Evolutionary conservation across 2,329 filamentous ascomycete species (phyloP), one percentile per base, ranked within the genome.

Genomic region (Harringtonia aguacate): DNA sequence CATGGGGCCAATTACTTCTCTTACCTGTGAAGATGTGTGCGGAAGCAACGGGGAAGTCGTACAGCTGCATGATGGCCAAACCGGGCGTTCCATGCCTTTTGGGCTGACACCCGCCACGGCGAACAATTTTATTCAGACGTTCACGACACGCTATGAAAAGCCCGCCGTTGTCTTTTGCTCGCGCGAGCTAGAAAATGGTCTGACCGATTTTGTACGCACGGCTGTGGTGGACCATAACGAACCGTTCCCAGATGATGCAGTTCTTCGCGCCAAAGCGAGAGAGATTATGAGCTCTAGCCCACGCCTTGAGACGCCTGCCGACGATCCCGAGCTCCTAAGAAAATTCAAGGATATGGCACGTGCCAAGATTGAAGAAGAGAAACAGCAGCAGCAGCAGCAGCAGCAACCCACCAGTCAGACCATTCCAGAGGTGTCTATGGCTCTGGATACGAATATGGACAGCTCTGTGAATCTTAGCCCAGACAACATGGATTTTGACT

Each of bases 141-240:
- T 75, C 30, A 58, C 62, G 1, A 63, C 59, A 9, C 62, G 67
- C 7, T 68, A 66, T 46, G 59, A 63, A 14, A 65, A 66, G 10
- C 72, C 71, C 0, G 69, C 72, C 0, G 57, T 58, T 9, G 64
- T 79, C 0, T 80, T 81, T 55, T 78, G 73, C 57, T 75, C 71
- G 17, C 63, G 72, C 8, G 73, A 79, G 52, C 64, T 81, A 20
- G 77, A 80, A 56, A 61, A 56, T n/a, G 73, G 70, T 3, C 60
- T 81, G 14, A 55, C 63, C 12, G 63, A 66, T 17, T 75, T 69
- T 49, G 71, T 75, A 7, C 59, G 63, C 27, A 53, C 57, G 12
- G 54, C 55, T 4, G 59, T 57, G 0, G 66, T 65, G 3, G 10
- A n/a, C 24, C 7, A 56, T 55, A 5, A 60, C 56, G 1, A 66